phyloP scores from a whole-genome alignment of 2,329 filamentous ascomycete species.

The Pseudocercospora fuligena region DNA sequence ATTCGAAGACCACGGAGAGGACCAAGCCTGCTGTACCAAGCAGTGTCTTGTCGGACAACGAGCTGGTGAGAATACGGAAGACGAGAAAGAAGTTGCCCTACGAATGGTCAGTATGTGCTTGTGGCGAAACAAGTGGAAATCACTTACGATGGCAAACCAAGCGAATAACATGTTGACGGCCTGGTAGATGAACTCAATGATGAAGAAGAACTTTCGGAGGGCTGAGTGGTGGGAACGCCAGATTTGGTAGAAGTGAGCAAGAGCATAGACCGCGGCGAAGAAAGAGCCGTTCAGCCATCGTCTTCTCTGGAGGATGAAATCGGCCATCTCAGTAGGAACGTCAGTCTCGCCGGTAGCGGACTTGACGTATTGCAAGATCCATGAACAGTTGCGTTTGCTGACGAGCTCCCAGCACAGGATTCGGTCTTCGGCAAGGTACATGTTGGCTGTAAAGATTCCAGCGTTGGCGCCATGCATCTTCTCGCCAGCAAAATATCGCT shows the following conservation, averaged over 20 bases:
- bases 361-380: constrained; percentile 98
- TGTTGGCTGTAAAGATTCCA: constrained; percentile 97
- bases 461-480: constrained; percentile 92
- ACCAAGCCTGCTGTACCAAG: constrained; percentile 79
- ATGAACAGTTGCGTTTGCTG: constrained; percentile 94
- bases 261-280: constrained; percentile 94
- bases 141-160: constrained; percentile 85
- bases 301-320: constrained; percentile 92
- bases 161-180: constrained; percentile 97
- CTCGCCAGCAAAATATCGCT: constrained; percentile 97
- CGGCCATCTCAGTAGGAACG: constrained; percentile 90
- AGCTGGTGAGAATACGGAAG: constrained; percentile 93
- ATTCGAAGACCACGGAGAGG: constrained; percentile 89
- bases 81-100: constrained; percentile 96
- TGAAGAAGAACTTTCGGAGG: constrained; percentile 84
- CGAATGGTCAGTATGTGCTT: neutral
- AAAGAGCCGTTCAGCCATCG: constrained; percentile 98
- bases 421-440: constrained; percentile 98
- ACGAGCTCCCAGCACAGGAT: constrained; percentile 99
- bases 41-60: constrained; percentile 70
- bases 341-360: constrained; percentile 96
- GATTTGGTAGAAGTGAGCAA: constrained; percentile 94
- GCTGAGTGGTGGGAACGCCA: constrained; percentile 91
- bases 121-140: neutral
- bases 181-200: constrained; percentile 93